Base-by-base conservation (phyloP, 257 asterid species). In the Eustoma russellianum region DNA sequence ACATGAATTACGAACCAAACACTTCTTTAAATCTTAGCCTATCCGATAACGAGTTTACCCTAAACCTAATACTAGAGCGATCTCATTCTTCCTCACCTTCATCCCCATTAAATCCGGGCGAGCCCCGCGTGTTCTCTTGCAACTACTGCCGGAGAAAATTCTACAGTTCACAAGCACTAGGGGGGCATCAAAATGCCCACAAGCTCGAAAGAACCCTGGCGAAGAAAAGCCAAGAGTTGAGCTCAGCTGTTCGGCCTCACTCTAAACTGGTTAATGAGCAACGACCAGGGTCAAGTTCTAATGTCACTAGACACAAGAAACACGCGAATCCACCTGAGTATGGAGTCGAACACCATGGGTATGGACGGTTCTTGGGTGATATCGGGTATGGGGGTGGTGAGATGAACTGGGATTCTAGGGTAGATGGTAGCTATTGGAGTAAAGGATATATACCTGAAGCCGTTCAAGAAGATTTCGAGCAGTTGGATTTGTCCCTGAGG, bases 161-260 rank as follows among this genome's bases (percentile, higher is more conserved):
- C 59, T 82, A 79, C 55, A 88, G 97, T 18, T 88, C 97, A 11
- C 97, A 84, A 57, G 97, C 97, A 0, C 80, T 88, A 3, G 95
- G 95, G n/a, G 97, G 97, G 5, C 97, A 88, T 64, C 97, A 88
- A 48, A 88, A 88, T 50, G 97, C 97, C 5, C 97, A 88, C 64
- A 88, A 88, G 56, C 80, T 85, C 28, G 97, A 88, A 77, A 71
- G 97, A 56, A 79, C 91, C 24, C 53, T 88, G 17, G 94, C 90
- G 13, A 88, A 85, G 74, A 86, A 81, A 61, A 87, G 89, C 70
- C 64, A 89, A 54, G 89, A 83, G 59, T 49, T 78, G 28, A 62
- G 68, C 51, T 63, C 93, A 1, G 61, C 67, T 14, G 59, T 72
- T 3, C 50, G 70, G 44, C 67, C 70, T 19, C 83, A 75, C 41